phyloP scores from a whole-genome alignment of 2,329 filamentous ascomycete species.

The Didymella lethalis region DNA sequence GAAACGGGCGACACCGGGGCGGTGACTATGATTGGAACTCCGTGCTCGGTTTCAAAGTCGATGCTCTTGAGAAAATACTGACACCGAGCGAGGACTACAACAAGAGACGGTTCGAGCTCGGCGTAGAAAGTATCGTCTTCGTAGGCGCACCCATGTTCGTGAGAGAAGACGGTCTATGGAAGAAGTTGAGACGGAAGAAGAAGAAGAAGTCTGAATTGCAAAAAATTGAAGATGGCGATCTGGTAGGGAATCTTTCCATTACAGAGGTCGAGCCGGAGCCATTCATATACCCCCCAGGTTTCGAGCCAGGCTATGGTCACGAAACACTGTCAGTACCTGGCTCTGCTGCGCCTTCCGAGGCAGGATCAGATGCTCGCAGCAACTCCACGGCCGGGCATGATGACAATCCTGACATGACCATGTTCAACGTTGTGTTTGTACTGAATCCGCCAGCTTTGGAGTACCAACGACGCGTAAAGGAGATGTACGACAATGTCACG shows the following conservation, averaged over 20 bases:
- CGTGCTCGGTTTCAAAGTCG: constrained; percentile 51
- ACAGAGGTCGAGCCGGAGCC: constrained; percentile 33
- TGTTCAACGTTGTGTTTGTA: constrained; percentile 98
- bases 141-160: constrained; percentile 54
- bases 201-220: constrained; percentile 38
- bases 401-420: constrained; percentile 77
- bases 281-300: constrained; percentile 47
- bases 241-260: constrained; percentile 30
- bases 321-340: constrained; percentile 42
- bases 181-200: constrained; percentile 46
- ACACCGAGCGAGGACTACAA: constrained; percentile 50
- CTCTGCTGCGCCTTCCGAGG: constrained; percentile 45
- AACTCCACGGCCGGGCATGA: constrained; percentile 55
- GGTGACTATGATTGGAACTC: constrained; percentile 50
- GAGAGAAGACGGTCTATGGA: constrained; percentile 52
- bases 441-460: constrained; percentile 81
- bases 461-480: constrained; percentile 73
- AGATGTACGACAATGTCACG: constrained; percentile 87
- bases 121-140: constrained; percentile 51
- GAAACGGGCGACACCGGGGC: constrained; percentile 29
- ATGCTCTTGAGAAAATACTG: constrained; percentile 52
- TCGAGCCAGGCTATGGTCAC: constrained; percentile 53
- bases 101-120: constrained; percentile 52
- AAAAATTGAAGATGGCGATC: constrained; percentile 31
- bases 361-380: constrained; percentile 51